Percentiles rank a stretch among this genome's conserved stretches.
phyloP scores from a whole-genome alignment of 306 rosid species.

The Cicer cuneatum region DNA sequence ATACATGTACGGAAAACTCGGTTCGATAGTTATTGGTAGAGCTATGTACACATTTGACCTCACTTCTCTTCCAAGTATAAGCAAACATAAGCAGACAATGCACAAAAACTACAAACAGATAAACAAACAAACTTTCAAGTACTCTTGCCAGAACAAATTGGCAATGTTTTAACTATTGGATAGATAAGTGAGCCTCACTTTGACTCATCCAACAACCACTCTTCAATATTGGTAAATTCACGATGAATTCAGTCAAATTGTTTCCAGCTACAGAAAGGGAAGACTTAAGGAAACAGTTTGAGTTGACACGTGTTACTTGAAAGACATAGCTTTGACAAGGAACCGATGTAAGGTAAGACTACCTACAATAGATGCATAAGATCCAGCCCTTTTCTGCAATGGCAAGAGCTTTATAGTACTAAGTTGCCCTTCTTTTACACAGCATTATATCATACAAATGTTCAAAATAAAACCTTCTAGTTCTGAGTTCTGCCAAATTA shows the following conservation, averaged over 20 bases:
- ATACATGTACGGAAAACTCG: neutral
- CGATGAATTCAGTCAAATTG: neutral
- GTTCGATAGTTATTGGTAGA: neutral
- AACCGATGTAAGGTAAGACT: neutral
- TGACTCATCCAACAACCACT: neutral
- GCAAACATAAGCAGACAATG: slow-evolving; percentile 13
- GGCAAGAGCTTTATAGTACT: neutral
- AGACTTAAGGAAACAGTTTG: neutral
- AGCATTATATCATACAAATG: slow-evolving; percentile 8
- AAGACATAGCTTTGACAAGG: neutral
- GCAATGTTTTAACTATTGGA: neutral
- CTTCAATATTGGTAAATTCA: neutral
- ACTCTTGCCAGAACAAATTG: neutral
- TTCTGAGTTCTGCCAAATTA: neutral
- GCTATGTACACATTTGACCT: neutral
- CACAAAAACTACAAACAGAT: neutral
- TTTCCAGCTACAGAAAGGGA: neutral
- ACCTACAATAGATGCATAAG: neutral
- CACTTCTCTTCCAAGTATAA: slow-evolving; percentile 21
- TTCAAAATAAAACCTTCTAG: neutral
- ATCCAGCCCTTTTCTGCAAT: neutral
- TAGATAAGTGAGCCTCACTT: slow-evolving; percentile 1
- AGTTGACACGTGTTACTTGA: neutral
- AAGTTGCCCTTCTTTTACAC: neutral
- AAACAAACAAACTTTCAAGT: slow-evolving; percentile 13